Conservation (phyloP, 108 stramenopile species). For the Fragilaria crotonensis region DNA sequence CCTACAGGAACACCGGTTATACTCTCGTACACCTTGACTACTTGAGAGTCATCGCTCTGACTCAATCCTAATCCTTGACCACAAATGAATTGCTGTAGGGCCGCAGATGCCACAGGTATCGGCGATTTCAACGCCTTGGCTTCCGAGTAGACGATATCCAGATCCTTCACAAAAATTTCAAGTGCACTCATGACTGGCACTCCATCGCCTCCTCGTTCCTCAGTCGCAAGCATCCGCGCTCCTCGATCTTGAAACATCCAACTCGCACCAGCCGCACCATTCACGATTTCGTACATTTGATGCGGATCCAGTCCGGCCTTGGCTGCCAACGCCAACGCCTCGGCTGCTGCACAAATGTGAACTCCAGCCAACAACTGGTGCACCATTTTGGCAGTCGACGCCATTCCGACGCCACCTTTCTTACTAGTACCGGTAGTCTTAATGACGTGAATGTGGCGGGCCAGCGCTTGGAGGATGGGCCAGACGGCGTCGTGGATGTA, state of each 20-base stretch:
- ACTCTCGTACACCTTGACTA: conserved; percentile 68
- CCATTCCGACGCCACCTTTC: conserved; percentile 71
- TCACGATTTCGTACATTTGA: conserved; percentile 68
- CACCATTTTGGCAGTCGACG: conserved; percentile 64
- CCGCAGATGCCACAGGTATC: conserved; percentile 52
- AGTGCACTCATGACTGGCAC: conserved; percentile 55
- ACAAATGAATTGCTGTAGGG: conserved; percentile 64
- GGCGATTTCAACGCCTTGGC: conserved; percentile 45
- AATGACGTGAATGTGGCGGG: conserved; percentile 45
- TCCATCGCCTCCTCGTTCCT: too few species aligned
- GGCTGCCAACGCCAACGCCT: conserved; percentile 64
- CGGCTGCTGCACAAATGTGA: conserved; percentile 61
- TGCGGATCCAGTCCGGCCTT: conserved; percentile 63
- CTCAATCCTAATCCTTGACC: conserved; percentile 50
- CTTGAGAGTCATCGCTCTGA: conserved; percentile 59
- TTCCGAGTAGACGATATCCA: conserved; percentile 69
- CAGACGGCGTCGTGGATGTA: conserved; percentile 8
- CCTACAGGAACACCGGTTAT: conserved; percentile 47
- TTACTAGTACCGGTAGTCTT: too few species aligned
- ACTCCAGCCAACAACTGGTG: conserved; percentile 78
- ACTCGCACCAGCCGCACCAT: conserved; percentile 56
- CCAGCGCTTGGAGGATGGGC: conserved; percentile 50
- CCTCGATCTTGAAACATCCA: conserved; percentile 82
- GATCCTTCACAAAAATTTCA: conserved; percentile 71
- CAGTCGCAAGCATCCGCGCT: conserved; percentile 44